Percentiles rank a stretch among this genome's conserved stretches.
Evolutionary conservation across 164 flowering plant genomes (phyloP).

Genomic region (Malania oleifera): DNA sequence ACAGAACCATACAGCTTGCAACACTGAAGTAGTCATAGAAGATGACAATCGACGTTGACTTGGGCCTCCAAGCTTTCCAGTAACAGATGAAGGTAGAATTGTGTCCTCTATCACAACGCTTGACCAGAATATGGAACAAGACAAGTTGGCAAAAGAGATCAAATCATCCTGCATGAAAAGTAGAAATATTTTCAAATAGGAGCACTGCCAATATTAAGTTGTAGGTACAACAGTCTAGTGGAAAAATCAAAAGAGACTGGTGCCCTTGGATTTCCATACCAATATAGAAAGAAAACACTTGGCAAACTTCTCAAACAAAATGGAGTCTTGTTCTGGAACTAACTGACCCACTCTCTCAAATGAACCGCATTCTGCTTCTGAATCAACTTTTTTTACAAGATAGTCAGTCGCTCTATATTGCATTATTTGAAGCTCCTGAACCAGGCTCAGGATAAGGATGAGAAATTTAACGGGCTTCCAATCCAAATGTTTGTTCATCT

Average conservation of each 20-base stretch:
- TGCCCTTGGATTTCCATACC: slow-evolving; percentile 37
- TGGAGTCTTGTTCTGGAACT: slow-evolving; percentile 14
- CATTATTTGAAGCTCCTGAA: slow-evolving; percentile 58
- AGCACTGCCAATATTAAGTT: background rate
- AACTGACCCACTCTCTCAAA: slow-evolving; percentile 15
- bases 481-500: slow-evolving; percentile 18
- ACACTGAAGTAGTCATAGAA: slow-evolving; percentile 45
- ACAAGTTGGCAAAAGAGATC: slow-evolving; percentile 44
- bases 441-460: slow-evolving; percentile 48
- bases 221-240: background rate
- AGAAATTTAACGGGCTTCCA: slow-evolving; percentile 59
- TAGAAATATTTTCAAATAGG: background rate
- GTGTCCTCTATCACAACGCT: slow-evolving; percentile 18
- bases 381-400: slow-evolving; percentile 16
- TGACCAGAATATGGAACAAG: slow-evolving; percentile 70
- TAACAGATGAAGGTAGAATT: slow-evolving; percentile 59
- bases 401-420: slow-evolving; percentile 27
- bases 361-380: slow-evolving; percentile 17
- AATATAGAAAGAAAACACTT: slow-evolving; percentile 34
- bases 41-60: slow-evolving; percentile 80
- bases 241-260: slow-evolving; percentile 1
- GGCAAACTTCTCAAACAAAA: slow-evolving; percentile 33
- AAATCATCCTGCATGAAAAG: slow-evolving; percentile 59
- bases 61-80: slow-evolving; percentile 94
- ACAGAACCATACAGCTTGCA: slow-evolving; percentile 67